A percentile compares a stretch with the other conserved stretches of the same genome.
Conservation (phyloP, 495 filamentous ascomycete genomes). For the Filosporella fistucella region DNA sequence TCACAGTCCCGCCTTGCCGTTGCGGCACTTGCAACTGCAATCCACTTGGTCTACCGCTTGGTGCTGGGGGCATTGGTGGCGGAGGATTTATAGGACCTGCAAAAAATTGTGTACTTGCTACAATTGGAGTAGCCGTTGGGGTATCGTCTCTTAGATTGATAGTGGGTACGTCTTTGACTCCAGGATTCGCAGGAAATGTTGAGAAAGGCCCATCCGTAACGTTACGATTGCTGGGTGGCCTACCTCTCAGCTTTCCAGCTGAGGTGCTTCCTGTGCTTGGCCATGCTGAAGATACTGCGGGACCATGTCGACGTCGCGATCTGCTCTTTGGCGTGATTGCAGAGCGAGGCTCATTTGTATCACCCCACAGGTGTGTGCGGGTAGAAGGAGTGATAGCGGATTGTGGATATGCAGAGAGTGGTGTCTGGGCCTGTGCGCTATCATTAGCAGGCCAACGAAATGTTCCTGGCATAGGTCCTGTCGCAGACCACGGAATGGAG, state of each 20-base stretch:
- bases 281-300: constrained; percentile 95
- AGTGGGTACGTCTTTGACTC: constrained; percentile 27
- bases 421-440: constrained; percentile 51
- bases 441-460: constrained; percentile 25
- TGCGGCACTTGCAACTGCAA: constrained; percentile 80
- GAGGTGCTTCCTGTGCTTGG: constrained; percentile 60
- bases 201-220: constrained; percentile 77
- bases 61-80: constrained; percentile 21
- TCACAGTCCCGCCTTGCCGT: constrained; percentile 65
- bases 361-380: constrained; percentile 39
- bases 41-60: constrained; percentile 35
- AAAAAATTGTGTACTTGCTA: constrained; percentile 30
- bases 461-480: constrained; percentile 27
- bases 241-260: constrained; percentile 64
- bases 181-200: constrained; percentile 75
- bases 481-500: constrained; percentile 27
- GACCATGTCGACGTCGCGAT: constrained; percentile 73
- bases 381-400: constrained; percentile 69
- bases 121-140: constrained; percentile 28
- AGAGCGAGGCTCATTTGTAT: constrained; percentile 61
- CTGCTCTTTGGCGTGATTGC: constrained; percentile 63
- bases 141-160: constrained; percentile 25
- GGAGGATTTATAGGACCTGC: constrained; percentile 14
- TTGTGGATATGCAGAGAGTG: constrained; percentile 67
- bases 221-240: constrained; percentile 78